A percentile compares a stretch with the other conserved stretches of the same genome.
These are phyloP conservation scores for Leishmania martiniquensis DNA, from an alignment of 208 protist species.

Conservation along the genomic window DNA sequence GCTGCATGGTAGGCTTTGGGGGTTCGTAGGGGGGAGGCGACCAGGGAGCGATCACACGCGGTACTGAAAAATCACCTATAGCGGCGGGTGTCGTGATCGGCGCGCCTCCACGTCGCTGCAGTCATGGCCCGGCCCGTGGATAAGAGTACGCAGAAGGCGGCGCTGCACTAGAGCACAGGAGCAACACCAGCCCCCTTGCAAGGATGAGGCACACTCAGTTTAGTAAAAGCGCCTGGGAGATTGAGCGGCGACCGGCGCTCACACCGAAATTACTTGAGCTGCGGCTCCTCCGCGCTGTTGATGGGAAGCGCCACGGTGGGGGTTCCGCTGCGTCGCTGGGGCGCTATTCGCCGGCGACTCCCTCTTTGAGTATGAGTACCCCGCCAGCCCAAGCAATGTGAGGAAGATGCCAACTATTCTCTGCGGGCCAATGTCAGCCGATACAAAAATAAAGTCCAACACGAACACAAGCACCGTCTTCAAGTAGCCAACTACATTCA, in stretches of 20 bases:
- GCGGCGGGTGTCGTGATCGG: no score
- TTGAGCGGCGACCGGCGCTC: neutral
- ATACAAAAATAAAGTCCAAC: constrained; percentile 60
- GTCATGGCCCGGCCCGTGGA: neutral
- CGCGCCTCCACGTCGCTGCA: neutral
- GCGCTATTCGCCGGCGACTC: constrained; percentile 5
- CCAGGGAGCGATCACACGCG: no score
- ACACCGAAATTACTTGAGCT: constrained; percentile 2
- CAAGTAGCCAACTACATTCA: constrained; percentile 86
- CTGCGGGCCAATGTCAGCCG: constrained; percentile 28
- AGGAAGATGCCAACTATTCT: constrained; percentile 51
- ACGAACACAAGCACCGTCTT: constrained; percentile 84
- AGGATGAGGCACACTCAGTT: neutral
- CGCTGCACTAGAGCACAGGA: neutral
- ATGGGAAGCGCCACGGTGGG: neutral
- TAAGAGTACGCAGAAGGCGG: neutral
- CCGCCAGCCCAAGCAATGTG: constrained; percentile 62
- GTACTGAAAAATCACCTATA: neutral
- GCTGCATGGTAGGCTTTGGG: no score
- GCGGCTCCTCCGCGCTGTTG: neutral
- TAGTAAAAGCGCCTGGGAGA: neutral
- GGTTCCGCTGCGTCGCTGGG: neutral
- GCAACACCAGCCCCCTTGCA: neutral
- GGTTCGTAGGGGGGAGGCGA: no score
- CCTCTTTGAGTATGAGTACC: constrained; percentile 59